Evolutionary conservation across 768 basidiomycete species (phyloP).

Genomic region (Lyophyllum decastes): DNA sequence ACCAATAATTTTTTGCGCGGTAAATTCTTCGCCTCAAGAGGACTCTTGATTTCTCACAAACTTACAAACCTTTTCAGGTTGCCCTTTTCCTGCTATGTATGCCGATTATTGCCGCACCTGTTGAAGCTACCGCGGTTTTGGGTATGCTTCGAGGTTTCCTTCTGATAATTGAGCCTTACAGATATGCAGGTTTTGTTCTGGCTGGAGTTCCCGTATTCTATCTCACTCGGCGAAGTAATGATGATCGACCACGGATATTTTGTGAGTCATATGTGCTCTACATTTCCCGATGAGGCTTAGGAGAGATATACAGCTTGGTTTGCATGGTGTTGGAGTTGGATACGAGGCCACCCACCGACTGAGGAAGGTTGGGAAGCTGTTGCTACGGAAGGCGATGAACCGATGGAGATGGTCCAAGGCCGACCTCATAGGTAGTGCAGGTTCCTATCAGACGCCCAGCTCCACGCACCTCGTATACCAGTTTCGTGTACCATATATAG

Average conservation of each 20-base stretch:
- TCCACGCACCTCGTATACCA: slow-evolving; percentile 6
- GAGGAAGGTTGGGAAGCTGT: slow-evolving; percentile 79
- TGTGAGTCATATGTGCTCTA: slow-evolving; percentile 34
- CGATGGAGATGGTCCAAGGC: slow-evolving; percentile 63
- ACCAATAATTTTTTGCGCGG: slow-evolving; percentile 86
- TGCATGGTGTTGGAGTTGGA: slow-evolving; percentile 40
- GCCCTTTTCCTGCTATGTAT: slow-evolving; percentile 90
- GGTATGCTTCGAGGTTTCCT: slow-evolving; percentile 45
- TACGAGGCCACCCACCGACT: slow-evolving; percentile 52
- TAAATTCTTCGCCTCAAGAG: slow-evolving; percentile 30
- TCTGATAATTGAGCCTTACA: slow-evolving; percentile 1
- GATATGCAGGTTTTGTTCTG: slow-evolving; percentile 59
- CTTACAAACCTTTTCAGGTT: slow-evolving; percentile 47
- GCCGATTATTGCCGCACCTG: slow-evolving; percentile 92
- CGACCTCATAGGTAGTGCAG: slow-evolving; percentile 16
- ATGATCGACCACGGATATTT: slow-evolving; percentile 38
- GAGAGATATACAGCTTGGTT: slow-evolving; percentile 38
- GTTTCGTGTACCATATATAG: neutral
- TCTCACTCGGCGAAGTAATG: slow-evolving; percentile 59
- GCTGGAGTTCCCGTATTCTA: slow-evolving; percentile 85
- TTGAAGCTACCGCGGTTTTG: slow-evolving; percentile 84
- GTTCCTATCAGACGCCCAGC: neutral
- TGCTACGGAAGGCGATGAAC: slow-evolving; percentile 70
- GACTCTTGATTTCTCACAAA: neutral
- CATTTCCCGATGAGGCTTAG: slow-evolving; percentile 14